Conservation (phyloP, 2,329 filamentous ascomycete species). For the Fusarium avenaceum region DNA sequence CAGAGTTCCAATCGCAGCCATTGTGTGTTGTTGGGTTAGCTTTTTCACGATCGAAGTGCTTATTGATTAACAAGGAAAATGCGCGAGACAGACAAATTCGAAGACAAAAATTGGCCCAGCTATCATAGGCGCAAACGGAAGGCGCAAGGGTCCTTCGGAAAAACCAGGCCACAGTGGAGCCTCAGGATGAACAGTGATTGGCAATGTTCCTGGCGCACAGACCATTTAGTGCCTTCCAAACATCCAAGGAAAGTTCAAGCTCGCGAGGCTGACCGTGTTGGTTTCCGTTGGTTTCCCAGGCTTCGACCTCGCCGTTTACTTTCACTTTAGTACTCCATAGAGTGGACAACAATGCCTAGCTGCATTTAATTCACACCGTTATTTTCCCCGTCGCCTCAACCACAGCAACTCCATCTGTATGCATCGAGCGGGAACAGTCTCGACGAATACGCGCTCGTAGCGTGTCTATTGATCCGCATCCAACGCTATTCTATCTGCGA, state of each 20-base stretch:
- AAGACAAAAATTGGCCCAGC: constrained; percentile 48
- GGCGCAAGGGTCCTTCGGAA: constrained; percentile 47
- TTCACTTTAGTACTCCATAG: constrained; percentile 12
- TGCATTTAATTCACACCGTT: constrained; percentile 30
- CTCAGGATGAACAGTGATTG: constrained; percentile 48
- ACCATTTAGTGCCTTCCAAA: constrained; percentile 34
- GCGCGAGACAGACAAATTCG: constrained; percentile 33
- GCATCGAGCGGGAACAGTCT: constrained; percentile 1
- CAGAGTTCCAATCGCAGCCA: constrained; percentile 91
- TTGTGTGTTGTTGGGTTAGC: constrained; percentile 56
- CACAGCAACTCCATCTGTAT: constrained; percentile 4
- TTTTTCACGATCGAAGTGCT: constrained; percentile 13
- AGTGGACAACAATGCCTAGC: constrained; percentile 44
- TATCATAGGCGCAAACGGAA: constrained; percentile 42
- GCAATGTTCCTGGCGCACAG: constrained; percentile 39
- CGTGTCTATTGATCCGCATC: constrained; percentile 24
- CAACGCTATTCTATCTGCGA: constrained; percentile 14
- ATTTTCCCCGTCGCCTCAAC: neutral
- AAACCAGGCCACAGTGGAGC: constrained; percentile 47
- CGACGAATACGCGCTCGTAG: constrained; percentile 15
- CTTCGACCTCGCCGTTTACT: constrained; percentile 39
- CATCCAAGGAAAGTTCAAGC: constrained; percentile 39
- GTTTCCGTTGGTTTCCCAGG: constrained; percentile 43
- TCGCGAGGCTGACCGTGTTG: constrained; percentile 45
- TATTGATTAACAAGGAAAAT: constrained; percentile 13